phyloP scores from a whole-genome alignment of 2,329 filamentous ascomycete genomes.

The Sclerotinia sclerotiorum region DNA sequence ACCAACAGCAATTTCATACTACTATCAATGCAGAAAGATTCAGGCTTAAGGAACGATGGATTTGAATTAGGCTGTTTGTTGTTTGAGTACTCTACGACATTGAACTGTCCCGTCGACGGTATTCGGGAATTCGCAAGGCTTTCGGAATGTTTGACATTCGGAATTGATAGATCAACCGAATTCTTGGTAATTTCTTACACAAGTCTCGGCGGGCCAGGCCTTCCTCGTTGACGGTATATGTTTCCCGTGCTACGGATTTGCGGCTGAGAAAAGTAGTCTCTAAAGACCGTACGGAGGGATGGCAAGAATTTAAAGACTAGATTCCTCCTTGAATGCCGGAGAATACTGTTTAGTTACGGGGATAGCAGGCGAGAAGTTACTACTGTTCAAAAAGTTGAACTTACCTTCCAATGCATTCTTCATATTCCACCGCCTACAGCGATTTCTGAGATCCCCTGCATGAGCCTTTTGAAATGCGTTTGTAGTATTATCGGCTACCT shows the following conservation, averaged over 20 bases:
- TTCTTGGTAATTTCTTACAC: not conserved
- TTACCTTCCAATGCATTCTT: not conserved
- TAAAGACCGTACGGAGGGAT: not conserved
- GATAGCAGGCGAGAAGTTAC: not conserved
- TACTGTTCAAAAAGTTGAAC: no score
- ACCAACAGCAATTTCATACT: not conserved
- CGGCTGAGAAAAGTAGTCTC: not conserved
- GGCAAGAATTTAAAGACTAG: not conserved
- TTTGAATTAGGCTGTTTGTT: not conserved
- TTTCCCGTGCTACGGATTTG: not conserved
- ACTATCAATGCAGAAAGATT: not conserved
- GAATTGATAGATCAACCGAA: not conserved
- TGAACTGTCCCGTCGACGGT: no score
- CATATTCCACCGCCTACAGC: not conserved
- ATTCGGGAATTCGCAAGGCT: slow-evolving; percentile 3
- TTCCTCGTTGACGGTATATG: not conserved
- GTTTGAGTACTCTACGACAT: not conserved
- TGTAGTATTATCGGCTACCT: not conserved
- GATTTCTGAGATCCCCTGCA: not conserved
- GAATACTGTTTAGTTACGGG: not conserved
- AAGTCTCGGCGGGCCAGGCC: not conserved
- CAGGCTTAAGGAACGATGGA: not conserved
- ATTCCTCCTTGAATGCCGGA: not conserved
- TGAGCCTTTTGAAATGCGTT: not conserved
- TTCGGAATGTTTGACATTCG: slow-evolving; percentile 1